phyloP scores from a whole-genome alignment of 495 filamentous ascomycete species.

The Penicillium angulare region DNA sequence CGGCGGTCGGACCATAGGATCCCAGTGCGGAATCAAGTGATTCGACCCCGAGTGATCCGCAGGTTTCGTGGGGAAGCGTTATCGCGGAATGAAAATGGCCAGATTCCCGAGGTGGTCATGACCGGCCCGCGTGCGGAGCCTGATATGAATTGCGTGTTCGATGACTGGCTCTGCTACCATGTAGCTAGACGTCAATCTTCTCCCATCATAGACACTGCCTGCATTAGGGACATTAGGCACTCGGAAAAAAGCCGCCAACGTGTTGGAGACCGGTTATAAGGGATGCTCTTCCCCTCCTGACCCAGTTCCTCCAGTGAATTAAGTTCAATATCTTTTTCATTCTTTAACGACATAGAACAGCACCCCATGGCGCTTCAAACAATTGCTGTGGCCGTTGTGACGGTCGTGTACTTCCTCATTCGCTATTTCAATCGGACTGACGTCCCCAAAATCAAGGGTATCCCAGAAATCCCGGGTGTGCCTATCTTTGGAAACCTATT shows the following conservation, averaged over 20 bases:
- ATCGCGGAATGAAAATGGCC: conserved; percentile 12
- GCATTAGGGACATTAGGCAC: not conserved
- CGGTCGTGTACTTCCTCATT: conserved; percentile 50
- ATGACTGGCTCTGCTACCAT: conserved; percentile 3
- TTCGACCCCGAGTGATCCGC: no score
- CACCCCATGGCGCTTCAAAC: conserved; percentile 46
- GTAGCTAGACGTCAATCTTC: conserved; percentile 1
- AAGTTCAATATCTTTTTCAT: no score
- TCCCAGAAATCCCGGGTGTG: conserved; percentile 62
- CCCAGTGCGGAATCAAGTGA: no score
- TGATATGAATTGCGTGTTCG: not conserved
- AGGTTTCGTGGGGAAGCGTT: not conserved
- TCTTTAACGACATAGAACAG: not conserved
- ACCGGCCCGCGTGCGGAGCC: not conserved
- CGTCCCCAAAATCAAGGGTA: conserved; percentile 59
- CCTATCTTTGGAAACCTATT: conserved; percentile 64
- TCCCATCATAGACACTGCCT: not conserved
- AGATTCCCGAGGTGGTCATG: not conserved
- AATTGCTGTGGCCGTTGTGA: conserved; percentile 39
- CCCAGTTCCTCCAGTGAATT: not conserved
- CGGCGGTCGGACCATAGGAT: no score
- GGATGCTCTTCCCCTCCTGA: not conserved
- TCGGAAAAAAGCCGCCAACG: conserved; percentile 14
- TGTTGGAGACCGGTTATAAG: not conserved
- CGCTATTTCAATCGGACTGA: conserved; percentile 57